Conservation (phyloP, 495 filamentous ascomycete genomes). For the Tuber aestivum region DNA sequence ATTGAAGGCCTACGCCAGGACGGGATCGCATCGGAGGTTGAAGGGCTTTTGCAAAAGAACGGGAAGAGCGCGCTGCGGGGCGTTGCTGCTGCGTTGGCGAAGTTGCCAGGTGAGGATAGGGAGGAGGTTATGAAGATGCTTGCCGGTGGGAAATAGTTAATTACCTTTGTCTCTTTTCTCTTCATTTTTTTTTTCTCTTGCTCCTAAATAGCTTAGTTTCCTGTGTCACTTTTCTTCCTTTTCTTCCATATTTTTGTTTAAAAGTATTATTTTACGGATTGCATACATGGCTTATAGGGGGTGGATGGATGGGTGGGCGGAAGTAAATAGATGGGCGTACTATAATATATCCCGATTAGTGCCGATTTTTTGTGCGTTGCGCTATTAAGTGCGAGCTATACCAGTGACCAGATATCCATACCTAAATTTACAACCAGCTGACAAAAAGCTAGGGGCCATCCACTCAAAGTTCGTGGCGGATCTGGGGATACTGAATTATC, state of each 20-base stretch:
- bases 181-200: constrained; percentile 26
- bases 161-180: constrained; percentile 12
- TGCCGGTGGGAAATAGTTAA: constrained; percentile 35
- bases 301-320: not conserved
- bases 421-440: too few species aligned
- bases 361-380: not conserved
- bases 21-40: constrained; percentile 69
- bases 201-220: constrained; percentile 11
- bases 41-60: constrained; percentile 64
- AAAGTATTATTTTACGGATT: constrained; percentile 5
- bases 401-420: too few species aligned
- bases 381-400: not conserved
- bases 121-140: constrained; percentile 77
- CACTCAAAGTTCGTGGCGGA: not conserved
- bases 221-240: constrained; percentile 8
- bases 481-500: not conserved
- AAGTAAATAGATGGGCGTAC: not conserved
- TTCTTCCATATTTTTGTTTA: not conserved
- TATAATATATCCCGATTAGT: not conserved
- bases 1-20: constrained; percentile 74
- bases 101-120: constrained; percentile 79
- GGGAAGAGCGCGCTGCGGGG: constrained; percentile 78
- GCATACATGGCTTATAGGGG: not conserved
- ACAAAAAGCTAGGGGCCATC: not conserved
- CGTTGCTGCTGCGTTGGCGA: constrained; percentile 73